Percentiles rank a stretch among this genome's conserved stretches.
These are phyloP conservation scores for Lolium rigidum DNA, from an alignment of 176 grass and related monocot genomes.

Conservation along the genomic window DNA sequence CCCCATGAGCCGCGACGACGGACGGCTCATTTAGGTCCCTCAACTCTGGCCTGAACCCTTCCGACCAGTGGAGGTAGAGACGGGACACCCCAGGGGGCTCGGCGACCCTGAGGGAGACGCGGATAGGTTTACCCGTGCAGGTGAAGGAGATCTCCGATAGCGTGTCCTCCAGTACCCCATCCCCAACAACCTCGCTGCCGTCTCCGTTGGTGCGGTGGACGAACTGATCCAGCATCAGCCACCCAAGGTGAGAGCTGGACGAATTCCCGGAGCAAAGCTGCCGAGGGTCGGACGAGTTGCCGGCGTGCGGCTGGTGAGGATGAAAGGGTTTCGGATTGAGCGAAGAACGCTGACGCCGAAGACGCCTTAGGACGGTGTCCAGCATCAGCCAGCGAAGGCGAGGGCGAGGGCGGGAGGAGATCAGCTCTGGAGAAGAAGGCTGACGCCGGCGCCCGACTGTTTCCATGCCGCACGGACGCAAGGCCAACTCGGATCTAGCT, in stretches of 20 bases:
- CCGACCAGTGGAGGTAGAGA: neutral
- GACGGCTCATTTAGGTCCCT: accelerated
- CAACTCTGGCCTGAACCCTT: too few relatives aligned
- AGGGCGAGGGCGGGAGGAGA: too few relatives aligned
- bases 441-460: too few relatives aligned
- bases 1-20: neutral
- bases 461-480: too few relatives aligned
- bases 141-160: neutral
- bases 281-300: neutral
- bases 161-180: neutral
- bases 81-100: constrained; percentile 4
- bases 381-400: too few relatives aligned
- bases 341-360: too few relatives aligned
- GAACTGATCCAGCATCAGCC: neutral
- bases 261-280: neutral
- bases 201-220: neutral
- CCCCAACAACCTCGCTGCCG: neutral
- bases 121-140: neutral
- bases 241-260: neutral
- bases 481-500: too few relatives aligned
- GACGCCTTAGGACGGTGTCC: too few relatives aligned
- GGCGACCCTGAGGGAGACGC: neutral
- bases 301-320: neutral
- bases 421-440: too few relatives aligned
- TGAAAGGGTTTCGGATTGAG: too few relatives aligned